Base-by-base conservation (phyloP, 306 rosid species). In the Medicago lupulina region DNA sequence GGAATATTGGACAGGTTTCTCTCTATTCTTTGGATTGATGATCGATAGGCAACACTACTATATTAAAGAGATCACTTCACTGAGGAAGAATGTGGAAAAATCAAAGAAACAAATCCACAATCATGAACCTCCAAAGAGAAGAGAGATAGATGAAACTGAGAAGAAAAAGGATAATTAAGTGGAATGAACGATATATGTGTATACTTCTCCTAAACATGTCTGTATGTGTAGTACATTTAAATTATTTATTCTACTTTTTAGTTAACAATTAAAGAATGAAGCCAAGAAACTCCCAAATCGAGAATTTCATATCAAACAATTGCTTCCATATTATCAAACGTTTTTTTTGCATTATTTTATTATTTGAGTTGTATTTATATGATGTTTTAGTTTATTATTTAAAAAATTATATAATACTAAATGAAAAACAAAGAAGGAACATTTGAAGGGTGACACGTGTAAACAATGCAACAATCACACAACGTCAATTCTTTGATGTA, bases 11-110 rank as follows among this genome's bases (percentile, higher is more conserved):
- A 14, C 91, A 91, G 92, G 95, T 31, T 76, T 87, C 75, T 83
- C 88, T 72, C 62, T 91, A 57, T 88, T 91, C 79, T 87, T 91
- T 65, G 95, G 84, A n/a, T 61, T 91, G 80, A 21, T 89, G 49
- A 83, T 89, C 55, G 95, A 89, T 70, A 86, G 95, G 67, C 85
- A 80, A 28, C 92, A 89, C 71, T 88, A 78, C 75, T 82, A 85
- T 36, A 66, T 85, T 67, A 74, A 84, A 75, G 95, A 89, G 87
- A 79, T 91, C 71, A 15, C 65, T 64, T 65, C 50, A 50, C 86
- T 78, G 28, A 88, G 92, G 78, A 85, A 73, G 76, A 61, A 14
- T 40, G 10, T 57, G 51, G 86, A 82, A 78, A 60, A n/a, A 53
- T 63, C 73, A 3, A 80, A 82, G 71, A 75, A 59, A 71, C 43